Evolutionary conservation across 2,329 filamentous ascomycete genomes (phyloP), one percentile per base, ranked within the genome.

Genomic region (Curvularia hawaiiensis): DNA sequence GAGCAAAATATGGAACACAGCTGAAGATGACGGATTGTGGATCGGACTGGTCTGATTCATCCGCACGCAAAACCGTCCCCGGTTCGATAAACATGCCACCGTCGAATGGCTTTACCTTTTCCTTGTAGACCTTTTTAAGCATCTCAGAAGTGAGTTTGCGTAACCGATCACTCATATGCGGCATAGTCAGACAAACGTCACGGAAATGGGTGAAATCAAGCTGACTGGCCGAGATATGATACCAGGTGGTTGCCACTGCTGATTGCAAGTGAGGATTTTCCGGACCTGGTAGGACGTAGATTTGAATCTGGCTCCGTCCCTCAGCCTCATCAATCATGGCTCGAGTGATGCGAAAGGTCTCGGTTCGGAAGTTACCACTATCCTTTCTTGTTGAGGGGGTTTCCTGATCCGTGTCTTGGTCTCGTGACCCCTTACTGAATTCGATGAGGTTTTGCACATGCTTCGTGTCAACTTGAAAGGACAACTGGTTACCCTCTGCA

Each of bases 71-170:
- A 10, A 75, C 67, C 3, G 71, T 72, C 8, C 73, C 73, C 8
- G 71, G 70, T 47, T 75, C 70, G n/a, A 75, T 68, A 50, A 71
- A 75, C 58, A 68, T 66, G 6, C 73, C 73, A 9, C 60, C 62
- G 3, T 69, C 24, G 24, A 64, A 71, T 11, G 58, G 48, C 38
- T 69, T 71, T 10, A 68, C 52, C 11, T 66, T 69, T 8, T 73
- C 65, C 28, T 61, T 67, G 45, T 73, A 65, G 1, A 75, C 22
- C 44, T 61, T 69, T 16, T 57, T 52, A 5, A 75, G 52, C 1
- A 64, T 56, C 20, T 63, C 64, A 3, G 24, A 40, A 5, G 59
- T 59, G 3, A 73, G 54, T n/a, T 35, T 60, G 20, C 60, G 56
- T 3, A 63, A 48, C 16, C 67, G 65, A 24, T 55, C 58, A 33